Evolutionary conservation across 2,329 filamentous ascomycete genomes (phyloP).

Genomic region (Lecanicillium sp.): DNA sequence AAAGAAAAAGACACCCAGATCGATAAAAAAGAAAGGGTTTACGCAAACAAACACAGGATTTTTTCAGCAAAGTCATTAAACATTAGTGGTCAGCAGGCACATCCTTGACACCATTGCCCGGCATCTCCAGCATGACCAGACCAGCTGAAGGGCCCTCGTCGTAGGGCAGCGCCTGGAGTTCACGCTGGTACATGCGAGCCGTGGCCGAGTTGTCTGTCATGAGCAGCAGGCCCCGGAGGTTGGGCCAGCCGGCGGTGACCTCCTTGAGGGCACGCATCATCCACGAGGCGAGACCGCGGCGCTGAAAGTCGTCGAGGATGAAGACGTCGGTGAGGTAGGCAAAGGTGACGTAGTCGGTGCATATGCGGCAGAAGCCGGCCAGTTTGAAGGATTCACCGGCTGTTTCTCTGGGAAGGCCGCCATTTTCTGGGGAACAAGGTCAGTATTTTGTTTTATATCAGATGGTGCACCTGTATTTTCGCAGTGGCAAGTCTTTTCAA

Average conservation of each 20-base stretch:
- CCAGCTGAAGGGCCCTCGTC: slow-evolving; percentile 31
- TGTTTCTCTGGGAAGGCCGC: slow-evolving; percentile 19
- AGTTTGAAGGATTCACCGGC: slow-evolving; percentile 24
- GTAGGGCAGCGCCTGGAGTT: slow-evolving; percentile 36
- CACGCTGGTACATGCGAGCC: slow-evolving; percentile 37
- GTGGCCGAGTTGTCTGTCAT: slow-evolving; percentile 35
- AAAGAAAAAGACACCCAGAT: slow-evolving; percentile 11
- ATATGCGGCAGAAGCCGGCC: slow-evolving; percentile 40
- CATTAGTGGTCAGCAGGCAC: slow-evolving; percentile 22
- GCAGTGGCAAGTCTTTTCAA: too few relatives aligned
- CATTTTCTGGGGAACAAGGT: slow-evolving; percentile 20
- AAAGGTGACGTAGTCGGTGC: slow-evolving; percentile 63
- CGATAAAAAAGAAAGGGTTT: slow-evolving; percentile 7
- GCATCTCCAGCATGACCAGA: slow-evolving; percentile 32
- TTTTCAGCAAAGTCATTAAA: too few relatives aligned
- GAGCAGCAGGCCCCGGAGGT: slow-evolving; percentile 51
- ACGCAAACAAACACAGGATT: too few relatives aligned
- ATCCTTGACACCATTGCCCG: slow-evolving; percentile 26
- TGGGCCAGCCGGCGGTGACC: slow-evolving; percentile 44
- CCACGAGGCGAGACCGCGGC: slow-evolving; percentile 56
- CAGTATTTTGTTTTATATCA: too few relatives aligned
- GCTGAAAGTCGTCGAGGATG: slow-evolving; percentile 49
- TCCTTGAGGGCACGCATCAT: slow-evolving; percentile 54
- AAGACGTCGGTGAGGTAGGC: slow-evolving; percentile 63
- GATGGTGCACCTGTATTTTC: too few relatives aligned